Conservation (phyloP, 805 yeast genomes). For the Ogataea philodendri region DNA sequence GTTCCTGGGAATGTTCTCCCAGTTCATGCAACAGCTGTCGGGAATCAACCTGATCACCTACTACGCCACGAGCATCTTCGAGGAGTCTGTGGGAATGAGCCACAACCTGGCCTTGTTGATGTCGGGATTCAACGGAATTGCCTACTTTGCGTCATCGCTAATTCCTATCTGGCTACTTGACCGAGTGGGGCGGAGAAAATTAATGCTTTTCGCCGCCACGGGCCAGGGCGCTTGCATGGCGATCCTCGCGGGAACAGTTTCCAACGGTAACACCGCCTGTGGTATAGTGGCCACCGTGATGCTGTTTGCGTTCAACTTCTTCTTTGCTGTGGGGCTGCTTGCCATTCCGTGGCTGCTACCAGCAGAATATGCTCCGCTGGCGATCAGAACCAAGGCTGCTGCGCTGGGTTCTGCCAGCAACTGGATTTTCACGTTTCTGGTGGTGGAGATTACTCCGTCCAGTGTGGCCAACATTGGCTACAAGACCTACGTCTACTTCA, state of each 20-base stretch:
- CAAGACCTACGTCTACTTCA: slow-evolving; percentile 46
- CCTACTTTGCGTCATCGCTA: slow-evolving; percentile 47
- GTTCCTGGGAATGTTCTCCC: slow-evolving; percentile 51
- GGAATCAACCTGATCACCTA: slow-evolving; percentile 74
- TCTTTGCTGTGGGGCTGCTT: slow-evolving; percentile 69
- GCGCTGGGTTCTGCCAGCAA: slow-evolving; percentile 67
- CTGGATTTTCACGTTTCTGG: slow-evolving; percentile 71
- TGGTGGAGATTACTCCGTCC: slow-evolving; percentile 65
- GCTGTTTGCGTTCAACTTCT: slow-evolving; percentile 60
- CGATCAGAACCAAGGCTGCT: slow-evolving; percentile 66
- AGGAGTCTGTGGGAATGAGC: slow-evolving; percentile 47
- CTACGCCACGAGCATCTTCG: slow-evolving; percentile 63
- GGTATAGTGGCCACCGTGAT: slow-evolving; percentile 52
- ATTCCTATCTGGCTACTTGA: slow-evolving; percentile 55
- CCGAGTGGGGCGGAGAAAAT: slow-evolving; percentile 60
- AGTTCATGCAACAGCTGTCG: slow-evolving; percentile 67
- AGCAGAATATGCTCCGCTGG: slow-evolving; percentile 61
- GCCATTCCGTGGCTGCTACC: slow-evolving; percentile 50
- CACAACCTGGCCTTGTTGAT: slow-evolving; percentile 40
- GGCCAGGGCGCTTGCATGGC: slow-evolving; percentile 62
- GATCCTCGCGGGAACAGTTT: slow-evolving; percentile 50
- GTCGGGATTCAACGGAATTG: slow-evolving; percentile 36
- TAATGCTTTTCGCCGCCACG: slow-evolving; percentile 59
- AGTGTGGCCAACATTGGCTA: slow-evolving; percentile 49
- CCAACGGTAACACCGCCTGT: slow-evolving; percentile 41